Evolutionary conservation across 2,329 filamentous ascomycete genomes (phyloP), one percentile per base, ranked within the genome.

Genomic region (Fusarium sp.): DNA sequence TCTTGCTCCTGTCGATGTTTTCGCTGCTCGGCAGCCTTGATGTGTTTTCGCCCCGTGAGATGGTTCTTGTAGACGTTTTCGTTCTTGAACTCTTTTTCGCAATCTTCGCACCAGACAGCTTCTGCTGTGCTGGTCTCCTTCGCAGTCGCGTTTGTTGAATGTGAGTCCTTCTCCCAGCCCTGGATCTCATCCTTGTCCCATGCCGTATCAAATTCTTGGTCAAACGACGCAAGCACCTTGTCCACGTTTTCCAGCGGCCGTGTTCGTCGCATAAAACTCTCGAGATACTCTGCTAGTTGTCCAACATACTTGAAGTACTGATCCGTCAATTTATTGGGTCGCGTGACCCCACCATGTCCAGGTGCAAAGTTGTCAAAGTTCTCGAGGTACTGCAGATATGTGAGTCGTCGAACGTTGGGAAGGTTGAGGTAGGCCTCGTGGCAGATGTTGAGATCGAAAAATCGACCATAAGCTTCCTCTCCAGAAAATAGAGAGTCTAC

Each of bases 401-500:
- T 92, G 45, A 96, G 84, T 59, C 95, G 90, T 82, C 97, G 97
- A 25, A 95, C 90, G 58, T 93, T 92, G 5, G 94, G 93, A 14
- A 99, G 86, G 79, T 99, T 99, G 67, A 98, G 87, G 79, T 94
- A 99, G 19, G 92, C 87, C 78, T 98, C 95, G 82, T 98, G 95
- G 74, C 91, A 89, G 42, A 86, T 88, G 23, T 92, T 95, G 51
- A 99, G 84, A 81, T 99, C 96, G 78, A 99, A 93, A 82, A 94
- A 99, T 75, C 94, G 92, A 46, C 96, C 96, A 78, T 93, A 98
- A 0, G 92, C 92, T 81, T 99, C 96, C 82, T 99, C 97, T 69
- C 96, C 96, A 0, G 94, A 97, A 82, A 99, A 99, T 85, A 98
- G 92, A 64, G 90, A 90, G 79, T 98, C 95, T 52, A 98, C 91